phyloP scores from a whole-genome alignment of 176 grass and related monocot genomes.

The Ampelocalamus luodianensis region DNA sequence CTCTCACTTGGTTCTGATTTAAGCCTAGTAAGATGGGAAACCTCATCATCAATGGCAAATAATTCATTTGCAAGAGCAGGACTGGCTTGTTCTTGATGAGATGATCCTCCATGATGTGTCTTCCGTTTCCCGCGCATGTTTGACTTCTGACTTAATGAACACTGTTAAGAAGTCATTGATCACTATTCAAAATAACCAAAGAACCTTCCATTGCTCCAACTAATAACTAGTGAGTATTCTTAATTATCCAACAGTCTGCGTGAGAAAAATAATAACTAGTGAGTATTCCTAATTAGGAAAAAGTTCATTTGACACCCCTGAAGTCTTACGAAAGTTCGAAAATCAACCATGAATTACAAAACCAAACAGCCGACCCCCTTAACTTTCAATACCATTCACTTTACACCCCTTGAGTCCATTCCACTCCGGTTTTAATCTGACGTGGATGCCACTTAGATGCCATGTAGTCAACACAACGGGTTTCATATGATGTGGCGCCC shows the following conservation, averaged over 20 bases:
- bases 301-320: no score
- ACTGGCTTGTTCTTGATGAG: constrained; percentile 30
- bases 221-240: background rate
- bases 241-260: background rate
- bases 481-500: no score
- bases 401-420: no score
- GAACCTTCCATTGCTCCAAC: background rate
- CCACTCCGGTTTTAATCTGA: no score
- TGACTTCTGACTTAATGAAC: constrained; percentile 11
- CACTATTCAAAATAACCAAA: constrained; percentile 9
- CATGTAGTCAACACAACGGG: no score
- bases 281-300: background rate
- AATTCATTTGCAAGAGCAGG: constrained; percentile 37
- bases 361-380: no score
- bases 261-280: constrained; percentile 5
- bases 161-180: background rate
- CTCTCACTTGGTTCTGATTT: constrained; percentile 59
- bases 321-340: no score
- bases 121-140: constrained; percentile 51
- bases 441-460: no score
- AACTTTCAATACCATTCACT: no score
- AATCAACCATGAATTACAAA: no score
- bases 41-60: constrained; percentile 58
- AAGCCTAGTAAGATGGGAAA: constrained; percentile 68
- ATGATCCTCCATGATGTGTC: constrained; percentile 47